Evolutionary conservation across 306 rosid species (phyloP).

Genomic region (Quercus bicolor): DNA sequence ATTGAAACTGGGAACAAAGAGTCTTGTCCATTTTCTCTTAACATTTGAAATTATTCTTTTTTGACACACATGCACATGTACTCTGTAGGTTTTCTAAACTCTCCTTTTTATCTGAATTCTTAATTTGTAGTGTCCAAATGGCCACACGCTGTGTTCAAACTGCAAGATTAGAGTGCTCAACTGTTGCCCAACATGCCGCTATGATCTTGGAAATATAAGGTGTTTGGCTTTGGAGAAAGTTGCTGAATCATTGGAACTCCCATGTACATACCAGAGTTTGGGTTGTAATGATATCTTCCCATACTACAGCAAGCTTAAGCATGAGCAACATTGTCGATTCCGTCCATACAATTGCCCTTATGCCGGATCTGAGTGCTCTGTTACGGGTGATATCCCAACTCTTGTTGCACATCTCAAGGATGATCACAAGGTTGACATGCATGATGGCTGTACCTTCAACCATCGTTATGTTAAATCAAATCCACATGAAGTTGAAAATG

Average conservation of each 20-base stretch:
- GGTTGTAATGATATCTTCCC: slow-evolving; percentile 85
- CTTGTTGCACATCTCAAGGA: slow-evolving; percentile 82
- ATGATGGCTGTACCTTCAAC: slow-evolving; percentile 83
- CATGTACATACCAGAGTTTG: slow-evolving; percentile 74
- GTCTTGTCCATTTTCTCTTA: not conserved
- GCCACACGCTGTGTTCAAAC: slow-evolving; percentile 86
- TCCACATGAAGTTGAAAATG: slow-evolving; percentile 90
- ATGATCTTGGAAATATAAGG: slow-evolving; percentile 77
- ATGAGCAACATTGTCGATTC: slow-evolving; percentile 73
- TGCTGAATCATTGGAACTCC: slow-evolving; percentile 84
- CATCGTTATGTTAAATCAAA: slow-evolving; percentile 90
- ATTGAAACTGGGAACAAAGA: not conserved
- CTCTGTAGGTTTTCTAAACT: slow-evolving; percentile 9
- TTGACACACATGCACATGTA: not conserved
- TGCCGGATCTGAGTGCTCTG: slow-evolving; percentile 90
- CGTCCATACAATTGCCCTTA: slow-evolving; percentile 90
- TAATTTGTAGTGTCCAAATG: slow-evolving; percentile 83
- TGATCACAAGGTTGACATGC: slow-evolving; percentile 93
- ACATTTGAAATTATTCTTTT: slow-evolving; percentile 3
- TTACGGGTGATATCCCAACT: slow-evolving; percentile 71
- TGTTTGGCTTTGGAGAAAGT: slow-evolving; percentile 97
- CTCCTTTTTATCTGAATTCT: slow-evolving; percentile 16
- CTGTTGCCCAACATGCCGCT: slow-evolving; percentile 81
- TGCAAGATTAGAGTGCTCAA: slow-evolving; percentile 80
- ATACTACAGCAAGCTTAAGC: slow-evolving; percentile 75